These are phyloP conservation scores for Aplosporella prunicola DNA, from an alignment of 2,329 filamentous ascomycete genomes.

Conservation along the genomic window DNA sequence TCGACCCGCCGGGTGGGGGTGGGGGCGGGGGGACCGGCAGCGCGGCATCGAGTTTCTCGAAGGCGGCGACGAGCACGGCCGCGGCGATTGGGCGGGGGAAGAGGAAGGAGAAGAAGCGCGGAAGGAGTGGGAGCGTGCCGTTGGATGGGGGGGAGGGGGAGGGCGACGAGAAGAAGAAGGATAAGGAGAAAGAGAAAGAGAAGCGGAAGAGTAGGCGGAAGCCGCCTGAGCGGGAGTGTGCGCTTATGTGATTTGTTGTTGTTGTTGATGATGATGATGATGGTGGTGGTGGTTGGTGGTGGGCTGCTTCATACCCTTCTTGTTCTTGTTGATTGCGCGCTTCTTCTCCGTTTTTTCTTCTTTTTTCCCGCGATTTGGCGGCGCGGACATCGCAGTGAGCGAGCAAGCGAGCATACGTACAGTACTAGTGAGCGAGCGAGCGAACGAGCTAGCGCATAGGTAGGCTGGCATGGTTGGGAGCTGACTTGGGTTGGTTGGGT, in stretches of 20 bases:
- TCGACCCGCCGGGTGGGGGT: conserved; percentile 7
- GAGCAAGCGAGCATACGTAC: too few species aligned
- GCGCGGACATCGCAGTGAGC: too few species aligned
- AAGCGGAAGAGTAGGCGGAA: conserved; percentile 16
- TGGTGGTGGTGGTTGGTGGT: too few species aligned
- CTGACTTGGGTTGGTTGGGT: too few species aligned
- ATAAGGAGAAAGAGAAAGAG: conserved; percentile 18
- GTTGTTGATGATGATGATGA: too few species aligned
- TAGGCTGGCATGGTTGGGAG: too few species aligned
- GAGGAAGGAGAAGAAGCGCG: conserved; percentile 22
- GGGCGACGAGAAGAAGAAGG: not conserved
- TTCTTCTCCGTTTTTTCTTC: too few species aligned
- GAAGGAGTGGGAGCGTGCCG: conserved; percentile 11
- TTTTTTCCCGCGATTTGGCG: too few species aligned
- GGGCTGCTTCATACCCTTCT: too few species aligned
- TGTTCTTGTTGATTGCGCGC: too few species aligned
- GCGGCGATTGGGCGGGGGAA: conserved; percentile 12
- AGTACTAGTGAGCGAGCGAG: too few species aligned
- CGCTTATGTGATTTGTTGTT: conserved; percentile 37
- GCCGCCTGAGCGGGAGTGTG: conserved; percentile 35
- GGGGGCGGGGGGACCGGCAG: not conserved
- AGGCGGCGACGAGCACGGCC: conserved; percentile 20
- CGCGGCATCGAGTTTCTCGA: conserved; percentile 8
- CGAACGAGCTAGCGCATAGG: too few species aligned
- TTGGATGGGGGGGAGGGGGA: conserved; percentile 7